Evolutionary conservation across 164 flowering plant genomes (phyloP).

Genomic region (Macadamia integrifolia): DNA sequence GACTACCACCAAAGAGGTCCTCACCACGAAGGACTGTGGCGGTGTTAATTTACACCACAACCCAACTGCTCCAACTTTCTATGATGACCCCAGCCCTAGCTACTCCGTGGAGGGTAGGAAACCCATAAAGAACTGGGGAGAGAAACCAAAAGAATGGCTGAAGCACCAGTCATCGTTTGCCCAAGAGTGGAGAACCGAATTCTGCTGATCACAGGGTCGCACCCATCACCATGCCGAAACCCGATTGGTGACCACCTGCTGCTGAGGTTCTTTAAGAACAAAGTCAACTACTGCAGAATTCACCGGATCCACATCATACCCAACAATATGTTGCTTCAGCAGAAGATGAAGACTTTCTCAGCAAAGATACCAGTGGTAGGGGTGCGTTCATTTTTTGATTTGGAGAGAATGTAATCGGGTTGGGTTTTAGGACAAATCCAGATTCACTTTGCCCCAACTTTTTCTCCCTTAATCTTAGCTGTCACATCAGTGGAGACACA

Average conservation of each 20-base stretch:
- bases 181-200: slow-evolving; percentile 16
- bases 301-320: slow-evolving; percentile 44
- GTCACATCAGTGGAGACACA: too few relatives aligned
- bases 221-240: slow-evolving; percentile 26
- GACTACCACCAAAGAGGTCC: too few relatives aligned
- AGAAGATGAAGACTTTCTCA: slow-evolving; percentile 68
- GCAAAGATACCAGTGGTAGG: slow-evolving; percentile 71
- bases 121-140: slow-evolving; percentile 31
- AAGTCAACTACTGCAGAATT: slow-evolving; percentile 42
- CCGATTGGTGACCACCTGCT: too few relatives aligned
- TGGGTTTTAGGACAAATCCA: too few relatives aligned
- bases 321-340: slow-evolving; percentile 44
- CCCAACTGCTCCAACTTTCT: slow-evolving; percentile 20
- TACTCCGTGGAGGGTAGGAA: slow-evolving; percentile 23
- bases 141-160: slow-evolving; percentile 31
- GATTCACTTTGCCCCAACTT: too few relatives aligned
- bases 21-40: background rate
- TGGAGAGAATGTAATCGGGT: too few relatives aligned
- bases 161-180: slow-evolving; percentile 25
- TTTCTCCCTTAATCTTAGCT: too few relatives aligned
- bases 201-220: slow-evolving; percentile 29
- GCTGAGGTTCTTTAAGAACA: slow-evolving; percentile 39
- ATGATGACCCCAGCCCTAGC: slow-evolving; percentile 36
- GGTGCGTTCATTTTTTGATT: slow-evolving; percentile 16
- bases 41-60: slow-evolving; percentile 23